Conservation (phyloP, 768 basidiomycete genomes). For the Cytidiella melzeri region DNA sequence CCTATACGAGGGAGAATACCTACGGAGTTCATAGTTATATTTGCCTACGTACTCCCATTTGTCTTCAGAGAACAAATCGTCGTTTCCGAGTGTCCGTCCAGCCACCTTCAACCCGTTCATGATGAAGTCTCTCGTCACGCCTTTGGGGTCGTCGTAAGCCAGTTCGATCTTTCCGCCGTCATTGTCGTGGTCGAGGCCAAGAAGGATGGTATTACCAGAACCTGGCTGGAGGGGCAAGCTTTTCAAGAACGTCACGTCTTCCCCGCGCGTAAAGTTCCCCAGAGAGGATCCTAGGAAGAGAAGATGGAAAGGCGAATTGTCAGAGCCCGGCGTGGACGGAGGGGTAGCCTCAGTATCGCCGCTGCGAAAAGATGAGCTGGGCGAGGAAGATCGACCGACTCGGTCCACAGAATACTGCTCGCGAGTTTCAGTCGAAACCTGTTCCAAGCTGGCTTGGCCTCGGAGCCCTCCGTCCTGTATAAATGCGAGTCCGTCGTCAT, state of each 20-base stretch:
- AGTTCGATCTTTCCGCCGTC: constrained; percentile 62
- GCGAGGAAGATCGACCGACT: constrained; percentile 29
- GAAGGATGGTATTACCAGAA: constrained; percentile 73
- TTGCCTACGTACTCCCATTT: constrained; percentile 71
- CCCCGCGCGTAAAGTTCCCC: constrained; percentile 79
- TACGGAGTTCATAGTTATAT: constrained; percentile 52
- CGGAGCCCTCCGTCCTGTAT: constrained; percentile 59
- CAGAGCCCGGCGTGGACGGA: constrained; percentile 43
- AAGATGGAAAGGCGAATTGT: constrained; percentile 60
- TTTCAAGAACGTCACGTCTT: constrained; percentile 66
- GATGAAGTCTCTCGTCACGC: constrained; percentile 69
- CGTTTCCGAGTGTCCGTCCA: constrained; percentile 62
- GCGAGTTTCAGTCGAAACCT: constrained; percentile 7
- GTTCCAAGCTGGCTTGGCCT: constrained; percentile 16
- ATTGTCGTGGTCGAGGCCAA: constrained; percentile 89
- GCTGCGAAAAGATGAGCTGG: constrained; percentile 24
- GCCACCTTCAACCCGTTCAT: constrained; percentile 79
- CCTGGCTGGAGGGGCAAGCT: constrained; percentile 73
- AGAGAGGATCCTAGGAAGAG: constrained; percentile 90
- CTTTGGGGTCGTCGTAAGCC: constrained; percentile 82
- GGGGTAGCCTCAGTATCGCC: constrained; percentile 21
- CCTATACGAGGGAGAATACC: not conserved
- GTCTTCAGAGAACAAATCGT: constrained; percentile 50
- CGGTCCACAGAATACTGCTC: constrained; percentile 14
- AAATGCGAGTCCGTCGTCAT: constrained; percentile 82